Base-by-base conservation (phyloP, 176 grass and related monocot genomes). In the Juncus inflexus region DNA sequence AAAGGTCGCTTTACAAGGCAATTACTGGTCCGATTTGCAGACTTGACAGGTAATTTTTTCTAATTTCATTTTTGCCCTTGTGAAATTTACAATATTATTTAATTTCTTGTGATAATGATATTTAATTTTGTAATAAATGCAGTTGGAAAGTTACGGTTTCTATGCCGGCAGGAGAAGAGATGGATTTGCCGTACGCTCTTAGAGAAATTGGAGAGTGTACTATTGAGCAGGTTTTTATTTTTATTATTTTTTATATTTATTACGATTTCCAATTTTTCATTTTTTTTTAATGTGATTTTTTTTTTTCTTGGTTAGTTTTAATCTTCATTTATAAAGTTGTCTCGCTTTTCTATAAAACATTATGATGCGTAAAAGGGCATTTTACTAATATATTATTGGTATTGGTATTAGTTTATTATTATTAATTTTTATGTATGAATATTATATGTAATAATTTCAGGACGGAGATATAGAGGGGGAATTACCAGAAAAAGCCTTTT, bases 121-220 rank as follows among this genome's bases (percentile, higher is more conserved):
- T 28, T 28, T 28, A 28, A 28, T 28, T 28, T 28, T 28, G 19
- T 0, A 28, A 28, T 74, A 73, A 41, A 36, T 77, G 78, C 83
- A 92, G 94, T 89, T 99, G 88, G 94, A 78, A 84, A 50, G 72
- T 92, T 64, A 79, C 73, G 42, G 78, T 99, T 74, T 75, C 77
- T 37, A 84, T 89, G 85, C 82, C 89, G 55, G 80, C 72, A 62
- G 80, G 60, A 65, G 69, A 88, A 80, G 74, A 76, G 67, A 53
- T 89, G 62, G 66, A 86, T 63, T 71, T 89, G 36, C 94, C 88
- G 60, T 77, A 92, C 75, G 85, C 82, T 66, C 85, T 99, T 50
- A 89, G 66, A 67, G 72, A 78, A 81, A 74, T 91, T 7, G 82
- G 83, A 77, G 68, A 91, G 65, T 89, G 64, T 69, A 80, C 83